Evolutionary conservation across 108 stramenopile genomes (phyloP), one percentile per base, ranked within the genome.

Genomic region (Bacterosira constricta): DNA sequence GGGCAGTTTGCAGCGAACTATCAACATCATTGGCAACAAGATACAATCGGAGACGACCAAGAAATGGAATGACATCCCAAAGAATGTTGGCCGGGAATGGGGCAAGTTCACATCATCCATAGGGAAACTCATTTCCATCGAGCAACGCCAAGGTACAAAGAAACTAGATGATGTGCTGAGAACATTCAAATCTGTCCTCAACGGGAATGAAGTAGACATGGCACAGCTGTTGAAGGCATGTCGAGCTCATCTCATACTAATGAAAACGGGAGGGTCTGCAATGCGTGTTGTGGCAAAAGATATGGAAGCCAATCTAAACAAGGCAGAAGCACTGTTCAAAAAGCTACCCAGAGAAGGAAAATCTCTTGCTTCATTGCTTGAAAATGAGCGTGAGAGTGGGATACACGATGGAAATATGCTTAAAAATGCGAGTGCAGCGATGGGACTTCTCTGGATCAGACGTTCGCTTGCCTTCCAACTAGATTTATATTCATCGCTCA

Each of bases 361-460:
- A 50, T 31, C 51, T 47, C 53, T 79, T 20, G 41, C 70, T 12
- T 60, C 65, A 13, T 37, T 79, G 21, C 61, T 79, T 10, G 64
- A 71, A 29, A 63, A 63, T 23, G 87, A 88, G 72, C 51, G 63
- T 23, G 38, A 58, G 9, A 44, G 54, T 31, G 79, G 75, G 10
- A 69, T 81, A 42, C 83, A 84, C 60, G 59, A 82, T 38, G 81
- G 80, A 0, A 72, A 62, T 41, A 18, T 71, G 6, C 51, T 88
- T 11, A 45, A 76, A 23, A 85, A 88, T 52, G 69, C 76, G 18
- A 84, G 83, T 15, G 87, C 81, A 6, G 85, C 87, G 18, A 82
- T 88, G 63, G 87, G 87, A 18, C 66, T 88, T 7, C 46, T 88
- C 29, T 88, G 87, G 87, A 78, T 88, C n/a, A 75, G 85, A 12